phyloP scores from a whole-genome alignment of 108 stramenopile species.

The Aureococcus anophagefferens region DNA sequence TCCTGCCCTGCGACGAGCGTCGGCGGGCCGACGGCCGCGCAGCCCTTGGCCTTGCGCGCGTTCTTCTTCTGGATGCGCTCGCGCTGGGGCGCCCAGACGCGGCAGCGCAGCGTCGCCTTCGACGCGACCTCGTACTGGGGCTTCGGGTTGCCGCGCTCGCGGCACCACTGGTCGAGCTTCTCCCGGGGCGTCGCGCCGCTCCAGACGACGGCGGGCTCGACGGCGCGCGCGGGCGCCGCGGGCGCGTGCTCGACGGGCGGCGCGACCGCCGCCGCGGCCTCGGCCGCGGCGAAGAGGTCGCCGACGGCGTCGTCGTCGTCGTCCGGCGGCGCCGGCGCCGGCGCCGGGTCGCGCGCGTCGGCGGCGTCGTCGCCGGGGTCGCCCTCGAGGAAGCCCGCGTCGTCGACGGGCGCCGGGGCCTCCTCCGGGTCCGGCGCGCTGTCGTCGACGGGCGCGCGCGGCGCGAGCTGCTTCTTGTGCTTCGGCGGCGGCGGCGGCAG shows the following conservation, averaged over 20 bases:
- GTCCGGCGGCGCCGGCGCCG: no score
- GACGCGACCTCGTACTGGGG: not conserved
- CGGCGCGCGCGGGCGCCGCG: not conserved
- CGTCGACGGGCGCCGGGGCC: no score
- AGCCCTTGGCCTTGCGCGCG: not conserved
- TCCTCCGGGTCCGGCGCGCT: no score
- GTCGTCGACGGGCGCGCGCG: no score
- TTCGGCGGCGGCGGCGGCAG: not conserved
- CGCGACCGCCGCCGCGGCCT: not conserved
- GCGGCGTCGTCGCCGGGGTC: not conserved
- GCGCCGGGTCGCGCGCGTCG: no score
- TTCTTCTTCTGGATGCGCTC: not conserved
- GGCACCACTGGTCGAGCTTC: not conserved
- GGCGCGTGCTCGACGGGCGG: not conserved
- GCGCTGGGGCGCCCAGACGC: not conserved
- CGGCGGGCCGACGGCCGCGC: no score
- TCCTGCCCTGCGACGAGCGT: no score
- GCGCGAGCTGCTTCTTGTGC: no score
- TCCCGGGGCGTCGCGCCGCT: not conserved
- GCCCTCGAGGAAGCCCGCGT: not conserved
- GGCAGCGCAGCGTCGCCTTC: not conserved
- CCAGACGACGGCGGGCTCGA: not conserved
- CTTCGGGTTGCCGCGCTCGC: not conserved
- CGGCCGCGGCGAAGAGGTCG: not conserved
- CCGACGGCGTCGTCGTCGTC: not conserved